Percentiles rank a stretch among this genome's conserved stretches.
These are phyloP conservation scores for Agastache rugosa DNA, from an alignment of 257 asterid genomes.

Conservation along the genomic window DNA sequence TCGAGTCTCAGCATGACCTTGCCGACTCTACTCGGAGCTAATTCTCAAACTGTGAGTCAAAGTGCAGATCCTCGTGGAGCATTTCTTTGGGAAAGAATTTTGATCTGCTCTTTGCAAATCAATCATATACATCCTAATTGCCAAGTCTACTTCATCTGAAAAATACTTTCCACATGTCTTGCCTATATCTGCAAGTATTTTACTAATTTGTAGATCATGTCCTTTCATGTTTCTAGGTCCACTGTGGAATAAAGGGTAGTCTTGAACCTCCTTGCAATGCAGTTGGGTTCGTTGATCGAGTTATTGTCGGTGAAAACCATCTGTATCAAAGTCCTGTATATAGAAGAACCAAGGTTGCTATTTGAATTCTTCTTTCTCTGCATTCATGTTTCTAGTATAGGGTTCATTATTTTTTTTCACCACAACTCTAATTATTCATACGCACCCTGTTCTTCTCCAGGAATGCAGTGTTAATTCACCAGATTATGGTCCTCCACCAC, in stretches of 20 bases:
- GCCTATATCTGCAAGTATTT: constrained; percentile 1
- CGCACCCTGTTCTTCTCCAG: constrained; percentile 42
- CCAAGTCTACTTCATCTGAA: constrained; percentile 13
- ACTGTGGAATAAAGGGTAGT: constrained; percentile 79
- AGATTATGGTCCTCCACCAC: constrained; percentile 84
- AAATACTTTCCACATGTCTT: neutral
- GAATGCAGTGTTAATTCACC: constrained; percentile 92
- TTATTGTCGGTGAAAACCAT: constrained; percentile 78
- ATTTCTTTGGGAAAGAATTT: constrained; percentile 19
- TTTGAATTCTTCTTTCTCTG: constrained; percentile 3
- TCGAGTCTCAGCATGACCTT: constrained; percentile 45
- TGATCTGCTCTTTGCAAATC: constrained; percentile 18
- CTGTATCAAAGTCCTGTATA: constrained; percentile 87
- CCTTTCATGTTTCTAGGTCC: constrained; percentile 58
- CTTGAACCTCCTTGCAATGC: constrained; percentile 95
- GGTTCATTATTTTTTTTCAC: constrained; percentile 21
- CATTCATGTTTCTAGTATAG: constrained; percentile 24
- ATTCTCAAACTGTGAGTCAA: constrained; percentile 62
- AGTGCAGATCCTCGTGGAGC: constrained; percentile 27
- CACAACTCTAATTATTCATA: neutral
- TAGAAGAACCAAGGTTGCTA: constrained; percentile 79
- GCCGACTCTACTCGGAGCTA: constrained; percentile 47
- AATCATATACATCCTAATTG: neutral
- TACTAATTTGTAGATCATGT: constrained; percentile 9
- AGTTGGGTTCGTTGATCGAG: constrained; percentile 83